These are phyloP conservation scores for Cetraspora pellucida DNA, from an alignment of 192 early-diverging fungal genomes.

Conservation along the genomic window DNA sequence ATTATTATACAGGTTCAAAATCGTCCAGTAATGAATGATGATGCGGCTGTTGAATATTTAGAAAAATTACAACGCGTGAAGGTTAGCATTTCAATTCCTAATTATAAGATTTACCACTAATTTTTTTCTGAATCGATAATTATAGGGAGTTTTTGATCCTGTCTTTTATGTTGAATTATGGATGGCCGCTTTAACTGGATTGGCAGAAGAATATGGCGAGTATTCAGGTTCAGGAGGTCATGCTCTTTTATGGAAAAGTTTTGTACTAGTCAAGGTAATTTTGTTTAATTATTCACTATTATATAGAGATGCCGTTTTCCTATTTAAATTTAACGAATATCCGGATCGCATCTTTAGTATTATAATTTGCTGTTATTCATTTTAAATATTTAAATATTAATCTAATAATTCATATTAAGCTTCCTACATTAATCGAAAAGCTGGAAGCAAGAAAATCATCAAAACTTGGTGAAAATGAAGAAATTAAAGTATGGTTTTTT, in stretches of 20 bases:
- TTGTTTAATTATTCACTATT: neutral
- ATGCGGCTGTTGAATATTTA: constrained; percentile 22
- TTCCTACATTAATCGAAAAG: constrained; percentile 31
- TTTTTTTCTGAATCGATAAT: neutral
- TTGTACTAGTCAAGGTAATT: constrained; percentile 32
- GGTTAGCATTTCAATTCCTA: neutral
- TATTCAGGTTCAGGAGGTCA: neutral
- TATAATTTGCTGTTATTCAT: neutral
- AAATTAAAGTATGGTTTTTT: constrained; percentile 13
- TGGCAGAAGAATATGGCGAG: constrained; percentile 35
- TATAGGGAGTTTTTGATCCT: constrained; percentile 44
- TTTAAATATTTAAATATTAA: neutral
- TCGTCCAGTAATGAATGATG: constrained; percentile 27
- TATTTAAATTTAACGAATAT: too few relatives aligned
- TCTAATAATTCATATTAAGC: neutral
- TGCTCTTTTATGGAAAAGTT: constrained; percentile 33
- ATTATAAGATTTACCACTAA: neutral
- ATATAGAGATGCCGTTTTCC: too few relatives aligned
- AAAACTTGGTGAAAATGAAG: constrained; percentile 1
- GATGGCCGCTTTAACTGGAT: constrained; percentile 45
- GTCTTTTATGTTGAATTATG: constrained; percentile 49
- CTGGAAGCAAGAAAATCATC: constrained; percentile 19
- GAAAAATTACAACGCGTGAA: constrained; percentile 25
- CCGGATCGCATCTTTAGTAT: too few relatives aligned
- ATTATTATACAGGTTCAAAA: constrained; percentile 9